Evolutionary conservation across 2,329 filamentous ascomycete genomes (phyloP).

Genomic region (Ascomycota sp.): DNA sequence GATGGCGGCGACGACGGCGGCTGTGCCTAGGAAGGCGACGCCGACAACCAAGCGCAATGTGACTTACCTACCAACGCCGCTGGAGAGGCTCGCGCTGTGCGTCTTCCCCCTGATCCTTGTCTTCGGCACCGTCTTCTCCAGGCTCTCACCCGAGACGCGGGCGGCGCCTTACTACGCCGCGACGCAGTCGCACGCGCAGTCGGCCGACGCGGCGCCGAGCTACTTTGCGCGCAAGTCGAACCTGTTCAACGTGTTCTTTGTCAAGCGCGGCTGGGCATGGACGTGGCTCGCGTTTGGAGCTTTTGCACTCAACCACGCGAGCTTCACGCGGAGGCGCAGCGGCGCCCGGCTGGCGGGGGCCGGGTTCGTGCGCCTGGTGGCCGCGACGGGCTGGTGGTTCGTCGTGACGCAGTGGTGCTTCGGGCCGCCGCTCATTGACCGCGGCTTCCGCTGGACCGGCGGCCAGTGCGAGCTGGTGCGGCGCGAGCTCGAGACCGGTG

Average conservation of each 20-base stretch:
- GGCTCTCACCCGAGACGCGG: conserved; percentile 53
- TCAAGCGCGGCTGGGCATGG: conserved; percentile 93
- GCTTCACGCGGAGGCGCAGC: conserved; percentile 12
- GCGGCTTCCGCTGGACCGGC: conserved; percentile 72
- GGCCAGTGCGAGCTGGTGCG: conserved; percentile 53
- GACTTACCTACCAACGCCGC: conserved; percentile 48
- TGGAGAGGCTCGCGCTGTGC: conserved; percentile 43
- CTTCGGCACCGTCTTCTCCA: conserved; percentile 63
- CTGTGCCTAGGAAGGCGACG: too few relatives aligned
- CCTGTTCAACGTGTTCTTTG: conserved; percentile 78
- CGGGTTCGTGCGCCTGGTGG: conserved; percentile 44
- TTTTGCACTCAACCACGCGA: conserved; percentile 50
- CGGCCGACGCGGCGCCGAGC: conserved; percentile 37
- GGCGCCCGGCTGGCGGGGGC: conserved; percentile 25
- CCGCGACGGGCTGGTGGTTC: conserved; percentile 63
- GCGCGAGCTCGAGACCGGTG: conserved; percentile 23
- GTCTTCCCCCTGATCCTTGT: conserved; percentile 62
- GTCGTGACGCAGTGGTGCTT: conserved; percentile 94
- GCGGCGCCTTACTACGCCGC: conserved; percentile 38
- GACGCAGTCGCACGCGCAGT: conserved; percentile 41
- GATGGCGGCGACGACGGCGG: too few relatives aligned
- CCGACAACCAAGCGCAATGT: too few relatives aligned
- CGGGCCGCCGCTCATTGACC: conserved; percentile 74
- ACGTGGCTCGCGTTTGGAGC: conserved; percentile 52
- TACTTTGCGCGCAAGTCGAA: conserved; percentile 95